Percentiles rank a stretch among this genome's conserved stretches.
phyloP scores from a whole-genome alignment of 148 eudicot genomes.

The Rhododendron simsii region DNA sequence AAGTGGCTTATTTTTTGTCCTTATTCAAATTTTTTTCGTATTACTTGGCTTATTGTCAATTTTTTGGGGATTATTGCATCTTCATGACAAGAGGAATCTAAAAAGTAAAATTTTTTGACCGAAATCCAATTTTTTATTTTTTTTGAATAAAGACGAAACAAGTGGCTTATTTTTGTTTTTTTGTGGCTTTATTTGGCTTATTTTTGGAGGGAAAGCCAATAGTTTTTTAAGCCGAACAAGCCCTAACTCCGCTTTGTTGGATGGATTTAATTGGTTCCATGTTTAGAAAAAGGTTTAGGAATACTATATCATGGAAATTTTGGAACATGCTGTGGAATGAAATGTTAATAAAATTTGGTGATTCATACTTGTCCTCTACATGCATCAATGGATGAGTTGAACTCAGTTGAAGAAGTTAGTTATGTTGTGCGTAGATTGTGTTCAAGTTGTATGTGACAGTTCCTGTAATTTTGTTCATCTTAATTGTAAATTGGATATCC shows the following conservation, averaged over 20 bases:
- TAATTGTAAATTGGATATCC: not conserved
- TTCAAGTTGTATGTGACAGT: not conserved
- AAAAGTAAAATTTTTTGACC: too few relatives aligned
- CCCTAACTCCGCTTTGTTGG: not conserved
- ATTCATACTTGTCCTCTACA: not conserved
- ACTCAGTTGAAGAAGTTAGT: not conserved
- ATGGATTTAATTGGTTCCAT: not conserved
- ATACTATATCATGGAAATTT: not conserved
- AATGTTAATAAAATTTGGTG: not conserved
- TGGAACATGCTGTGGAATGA: not conserved
- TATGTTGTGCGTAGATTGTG: not conserved
- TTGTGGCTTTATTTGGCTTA: too few relatives aligned
- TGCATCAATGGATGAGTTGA: not conserved
- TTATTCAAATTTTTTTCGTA: too few relatives aligned
- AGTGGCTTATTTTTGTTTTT: too few relatives aligned
- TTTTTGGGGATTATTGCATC: too few relatives aligned
- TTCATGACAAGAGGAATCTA: too few relatives aligned
- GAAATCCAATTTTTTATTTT: too few relatives aligned
- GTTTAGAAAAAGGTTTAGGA: not conserved
- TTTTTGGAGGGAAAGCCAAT: too few relatives aligned
- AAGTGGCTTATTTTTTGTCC: too few relatives aligned
- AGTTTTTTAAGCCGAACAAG: too few relatives aligned
- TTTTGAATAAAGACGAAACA: too few relatives aligned
- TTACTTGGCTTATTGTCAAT: too few relatives aligned
- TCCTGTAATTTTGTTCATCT: not conserved